These are phyloP conservation scores for Aquilaria yunnanensis DNA, from an alignment of 345 rosid species.

Conservation along the genomic window DNA sequence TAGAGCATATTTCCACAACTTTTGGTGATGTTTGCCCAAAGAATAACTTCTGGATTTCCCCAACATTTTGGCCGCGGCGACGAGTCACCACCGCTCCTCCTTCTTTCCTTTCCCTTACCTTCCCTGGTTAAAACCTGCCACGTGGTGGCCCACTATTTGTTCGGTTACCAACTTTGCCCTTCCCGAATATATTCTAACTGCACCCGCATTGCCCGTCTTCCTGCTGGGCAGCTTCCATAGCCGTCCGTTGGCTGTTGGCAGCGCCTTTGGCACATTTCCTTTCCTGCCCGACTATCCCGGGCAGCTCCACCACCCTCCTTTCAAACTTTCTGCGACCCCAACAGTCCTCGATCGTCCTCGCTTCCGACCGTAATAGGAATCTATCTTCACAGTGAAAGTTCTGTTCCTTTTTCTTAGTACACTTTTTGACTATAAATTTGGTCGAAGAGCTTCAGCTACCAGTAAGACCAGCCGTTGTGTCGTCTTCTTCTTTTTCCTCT, in stretches of 20 bases:
- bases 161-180: not conserved
- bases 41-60: too few species aligned
- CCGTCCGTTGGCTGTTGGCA: not conserved
- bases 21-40: too few species aligned
- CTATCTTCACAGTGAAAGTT: not conserved
- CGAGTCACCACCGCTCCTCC: too few species aligned
- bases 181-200: not conserved
- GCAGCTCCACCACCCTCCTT: constrained; percentile 14
- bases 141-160: not conserved
- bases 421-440: constrained; percentile 7
- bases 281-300: constrained; percentile 25
- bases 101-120: not conserved
- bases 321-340: not conserved
- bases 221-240: constrained; percentile 11
- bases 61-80: too few species aligned
- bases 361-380: not conserved
- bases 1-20: too few species aligned
- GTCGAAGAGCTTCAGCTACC: not conserved
- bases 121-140: not conserved
- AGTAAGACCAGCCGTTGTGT: not conserved
- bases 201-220: constrained; percentile 11
- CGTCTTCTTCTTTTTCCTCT: not conserved
- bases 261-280: constrained; percentile 5
- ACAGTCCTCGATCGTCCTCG: constrained; percentile 7
- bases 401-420: not conserved